These are phyloP conservation scores for Talaromyces sp. DNA, from an alignment of 2,329 filamentous ascomycete species.

Conservation along the genomic window DNA sequence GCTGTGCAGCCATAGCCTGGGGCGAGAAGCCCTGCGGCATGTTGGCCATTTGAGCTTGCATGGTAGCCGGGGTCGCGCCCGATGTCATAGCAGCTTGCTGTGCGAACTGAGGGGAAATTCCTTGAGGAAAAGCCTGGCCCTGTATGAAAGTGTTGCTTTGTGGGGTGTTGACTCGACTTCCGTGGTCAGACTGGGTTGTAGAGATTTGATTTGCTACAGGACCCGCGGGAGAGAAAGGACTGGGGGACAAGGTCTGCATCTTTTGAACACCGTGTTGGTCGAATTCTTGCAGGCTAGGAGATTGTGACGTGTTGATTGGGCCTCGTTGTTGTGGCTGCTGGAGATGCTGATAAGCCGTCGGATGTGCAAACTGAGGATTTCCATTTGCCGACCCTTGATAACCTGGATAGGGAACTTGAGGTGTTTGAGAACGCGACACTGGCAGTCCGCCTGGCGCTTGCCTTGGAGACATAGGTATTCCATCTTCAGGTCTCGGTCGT, in stretches of 20 bases:
- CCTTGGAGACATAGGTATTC: conserved; percentile 75
- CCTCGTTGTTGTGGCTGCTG: conserved; percentile 62
- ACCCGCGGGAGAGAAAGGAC: conserved; percentile 77
- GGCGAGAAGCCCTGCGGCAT: conserved; percentile 53
- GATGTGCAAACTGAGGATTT: conserved; percentile 57
- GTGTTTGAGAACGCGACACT: conserved; percentile 87
- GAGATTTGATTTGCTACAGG: conserved; percentile 72
- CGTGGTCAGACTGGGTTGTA: conserved; percentile 72
- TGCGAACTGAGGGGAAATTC: conserved; percentile 45
- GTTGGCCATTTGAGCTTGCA: conserved; percentile 52
- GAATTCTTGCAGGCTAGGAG: conserved; percentile 81
- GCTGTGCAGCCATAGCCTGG: conserved; percentile 67
- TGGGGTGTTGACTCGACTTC: conserved; percentile 64
- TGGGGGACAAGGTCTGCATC: conserved; percentile 88
- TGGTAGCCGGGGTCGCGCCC: conserved; percentile 40
- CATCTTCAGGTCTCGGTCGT: conserved; percentile 80
- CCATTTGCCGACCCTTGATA: conserved; percentile 66
- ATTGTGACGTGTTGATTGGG: conserved; percentile 82
- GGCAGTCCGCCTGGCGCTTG: conserved; percentile 72
- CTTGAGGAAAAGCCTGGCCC: conserved; percentile 41
- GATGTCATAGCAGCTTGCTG: conserved; percentile 41
- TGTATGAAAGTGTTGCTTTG: conserved; percentile 71
- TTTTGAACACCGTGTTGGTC: conserved; percentile 67
- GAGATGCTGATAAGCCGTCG: conserved; percentile 75
- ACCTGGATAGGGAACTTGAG: conserved; percentile 69